Evolutionary conservation across 2,329 filamentous ascomycete species (phyloP), one percentile per base, ranked within the genome.

Genomic region (Fusarium sp.): DNA sequence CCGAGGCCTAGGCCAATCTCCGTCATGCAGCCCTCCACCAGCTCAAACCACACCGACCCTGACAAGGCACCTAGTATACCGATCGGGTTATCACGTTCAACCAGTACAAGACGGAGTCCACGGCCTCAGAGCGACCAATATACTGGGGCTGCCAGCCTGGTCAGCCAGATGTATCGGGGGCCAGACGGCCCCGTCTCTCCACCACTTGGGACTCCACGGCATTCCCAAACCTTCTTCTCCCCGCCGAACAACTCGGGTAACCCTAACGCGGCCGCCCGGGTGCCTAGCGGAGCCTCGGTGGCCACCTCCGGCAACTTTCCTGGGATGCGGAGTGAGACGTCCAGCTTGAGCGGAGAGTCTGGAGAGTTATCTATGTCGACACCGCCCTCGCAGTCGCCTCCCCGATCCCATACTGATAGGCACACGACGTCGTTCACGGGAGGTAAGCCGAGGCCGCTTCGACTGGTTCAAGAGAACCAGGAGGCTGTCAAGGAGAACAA

Each of bases 131-230:
- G 88, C 75, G 89, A 91, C 75, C 89, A 91, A 79, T 88, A 84
- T 76, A 87, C 87, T 1, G 83, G 83, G 46, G 90, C 90, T 20
- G 92, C 93, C 11, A 89, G 87, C 65, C 88, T 97, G 33, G 91
- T 97, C 52, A 93, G 93, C 75, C 94, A 95, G 80, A 97, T 97
- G 92, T 97, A 97, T 83, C 91, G 91, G 77, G 92, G 92, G 17
- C 88, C 90, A 13, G 88, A 92, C 26, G 87, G 89, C 7, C 87
- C 90, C 12, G 85, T 88, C 45, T 92, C 90, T 26, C 86, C 89
- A 46, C 83, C 87, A 6, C 82, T 90, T 30, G 84, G 84, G 73
- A 85, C 89, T 80, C 83, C 89, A 75, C 83, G 91, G 67, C 84
- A 88, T 78, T 88, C 88, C 69, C 85, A 89, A 76, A 89, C 89